Evolutionary conservation across 2,329 filamentous ascomycete genomes (phyloP).

Genomic region (Curvularia lunata): DNA sequence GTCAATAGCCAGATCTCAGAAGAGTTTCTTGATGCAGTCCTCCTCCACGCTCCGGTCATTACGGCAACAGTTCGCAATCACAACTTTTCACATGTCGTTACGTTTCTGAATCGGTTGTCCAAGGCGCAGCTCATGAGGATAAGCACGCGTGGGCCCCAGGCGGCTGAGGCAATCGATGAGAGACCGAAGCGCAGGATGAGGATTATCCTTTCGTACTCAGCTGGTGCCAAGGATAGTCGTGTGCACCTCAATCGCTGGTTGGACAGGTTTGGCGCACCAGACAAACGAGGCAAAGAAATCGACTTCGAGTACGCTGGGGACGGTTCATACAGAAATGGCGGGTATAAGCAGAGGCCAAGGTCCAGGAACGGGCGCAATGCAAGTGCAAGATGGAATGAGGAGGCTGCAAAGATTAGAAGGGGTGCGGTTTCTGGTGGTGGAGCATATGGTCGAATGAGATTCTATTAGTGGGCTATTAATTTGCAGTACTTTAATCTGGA

Average conservation of each 20-base stretch:
- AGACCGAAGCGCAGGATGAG: conserved; percentile 10
- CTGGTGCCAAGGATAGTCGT: conserved; percentile 12
- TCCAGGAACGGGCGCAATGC: background rate
- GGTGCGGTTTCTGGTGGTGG: background rate
- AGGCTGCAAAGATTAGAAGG: background rate
- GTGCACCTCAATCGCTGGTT: conserved; percentile 20
- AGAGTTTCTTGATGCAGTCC: conserved; percentile 23
- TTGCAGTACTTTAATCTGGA: background rate
- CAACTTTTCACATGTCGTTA: conserved; percentile 27
- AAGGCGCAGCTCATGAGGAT: conserved; percentile 15
- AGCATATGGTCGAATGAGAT: background rate
- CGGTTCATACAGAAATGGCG: conserved; percentile 6
- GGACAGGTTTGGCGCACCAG: conserved; percentile 15
- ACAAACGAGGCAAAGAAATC: conserved; percentile 14
- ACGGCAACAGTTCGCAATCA: conserved; percentile 23
- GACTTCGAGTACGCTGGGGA: conserved; percentile 12
- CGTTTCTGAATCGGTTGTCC: conserved; percentile 24
- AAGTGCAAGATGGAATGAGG: conserved; percentile 7
- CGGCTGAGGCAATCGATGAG: background rate
- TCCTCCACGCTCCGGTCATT: conserved; percentile 21
- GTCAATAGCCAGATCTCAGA: conserved; percentile 21
- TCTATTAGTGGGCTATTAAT: background rate
- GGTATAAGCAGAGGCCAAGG: conserved; percentile 10
- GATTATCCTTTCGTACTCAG: conserved; percentile 13
- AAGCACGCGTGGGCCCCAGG: background rate